A percentile compares a stretch with the other conserved stretches of the same genome.
Conservation (phyloP, 139 green algal genomes). For the Volvox africanus region DNA sequence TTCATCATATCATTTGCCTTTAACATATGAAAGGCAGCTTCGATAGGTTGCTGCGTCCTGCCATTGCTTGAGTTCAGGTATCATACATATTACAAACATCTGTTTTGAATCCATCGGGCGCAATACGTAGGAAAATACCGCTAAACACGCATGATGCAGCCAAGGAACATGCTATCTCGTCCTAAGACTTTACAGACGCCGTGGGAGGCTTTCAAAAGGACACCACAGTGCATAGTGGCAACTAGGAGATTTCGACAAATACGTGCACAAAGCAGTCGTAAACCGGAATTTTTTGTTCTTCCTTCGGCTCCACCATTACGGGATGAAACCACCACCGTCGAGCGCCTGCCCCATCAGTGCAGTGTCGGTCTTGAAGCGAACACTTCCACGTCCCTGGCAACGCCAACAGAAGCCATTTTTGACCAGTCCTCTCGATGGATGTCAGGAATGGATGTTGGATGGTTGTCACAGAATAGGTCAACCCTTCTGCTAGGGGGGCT, state of each 20-base stretch:
- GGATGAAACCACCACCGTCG: not conserved
- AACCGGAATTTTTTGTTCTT: not conserved
- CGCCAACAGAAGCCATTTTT: no score
- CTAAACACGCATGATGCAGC: not conserved
- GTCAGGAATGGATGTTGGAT: not conserved
- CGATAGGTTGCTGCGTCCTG: no score
- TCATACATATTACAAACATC: no score
- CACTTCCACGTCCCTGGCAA: not conserved
- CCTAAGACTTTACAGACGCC: not conserved
- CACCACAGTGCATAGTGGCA: not conserved
- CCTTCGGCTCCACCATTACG: constrained; percentile 31
- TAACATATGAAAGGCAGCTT: no score
- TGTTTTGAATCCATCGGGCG: no score
- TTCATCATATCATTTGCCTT: no score
- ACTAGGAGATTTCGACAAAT: not conserved
- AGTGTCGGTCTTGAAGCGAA: constrained; percentile 28
- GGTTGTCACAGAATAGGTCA: not conserved
- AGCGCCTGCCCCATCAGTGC: constrained; percentile 7
- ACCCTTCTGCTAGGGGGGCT: not conserved
- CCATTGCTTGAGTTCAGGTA: no score
- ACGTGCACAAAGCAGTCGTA: not conserved
- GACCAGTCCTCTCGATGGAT: not conserved
- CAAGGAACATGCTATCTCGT: not conserved
- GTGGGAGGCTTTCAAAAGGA: not conserved
- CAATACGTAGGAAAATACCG: not conserved